Evolutionary conservation across 2,329 filamentous ascomycete species (phyloP).

Genomic region (Tothia fuscella): DNA sequence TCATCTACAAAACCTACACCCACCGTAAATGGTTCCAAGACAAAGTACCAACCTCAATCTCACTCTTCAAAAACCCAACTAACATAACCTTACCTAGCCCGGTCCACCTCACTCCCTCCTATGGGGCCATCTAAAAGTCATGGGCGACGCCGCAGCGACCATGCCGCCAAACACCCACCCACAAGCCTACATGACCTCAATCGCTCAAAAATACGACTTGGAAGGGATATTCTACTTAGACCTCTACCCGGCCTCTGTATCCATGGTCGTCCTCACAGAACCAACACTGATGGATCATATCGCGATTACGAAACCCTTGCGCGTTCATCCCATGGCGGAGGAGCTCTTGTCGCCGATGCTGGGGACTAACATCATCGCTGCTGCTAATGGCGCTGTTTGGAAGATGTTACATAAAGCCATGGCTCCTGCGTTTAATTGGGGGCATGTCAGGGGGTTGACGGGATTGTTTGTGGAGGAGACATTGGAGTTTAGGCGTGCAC

Average conservation of each 20-base stretch:
- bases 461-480: conserved; percentile 23
- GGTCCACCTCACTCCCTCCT: conserved; percentile 30
- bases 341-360: conserved; percentile 18
- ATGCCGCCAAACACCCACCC: conserved; percentile 26
- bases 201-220: conserved; percentile 25
- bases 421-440: conserved; percentile 23
- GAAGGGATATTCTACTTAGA: conserved; percentile 32
- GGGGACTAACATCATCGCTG: conserved; percentile 20
- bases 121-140: conserved; percentile 29
- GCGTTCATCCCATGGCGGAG: conserved; percentile 19
- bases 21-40: too few relatives aligned
- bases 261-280: conserved; percentile 25
- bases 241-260: conserved; percentile 29
- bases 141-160: conserved; percentile 23
- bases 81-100: too few relatives aligned
- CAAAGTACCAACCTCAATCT: too few relatives aligned
- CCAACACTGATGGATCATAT: conserved; percentile 28
- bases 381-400: conserved; percentile 22
- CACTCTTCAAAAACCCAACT: too few relatives aligned
- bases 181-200: conserved; percentile 22
- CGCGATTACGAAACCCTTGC: conserved; percentile 22
- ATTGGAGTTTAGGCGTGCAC: conserved; percentile 19
- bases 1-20: too few relatives aligned
- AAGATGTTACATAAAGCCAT: conserved; percentile 24
- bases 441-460: conserved; percentile 21